Evolutionary conservation across 2,329 filamentous ascomycete species (phyloP).

Genomic region (Penicillium hordei): DNA sequence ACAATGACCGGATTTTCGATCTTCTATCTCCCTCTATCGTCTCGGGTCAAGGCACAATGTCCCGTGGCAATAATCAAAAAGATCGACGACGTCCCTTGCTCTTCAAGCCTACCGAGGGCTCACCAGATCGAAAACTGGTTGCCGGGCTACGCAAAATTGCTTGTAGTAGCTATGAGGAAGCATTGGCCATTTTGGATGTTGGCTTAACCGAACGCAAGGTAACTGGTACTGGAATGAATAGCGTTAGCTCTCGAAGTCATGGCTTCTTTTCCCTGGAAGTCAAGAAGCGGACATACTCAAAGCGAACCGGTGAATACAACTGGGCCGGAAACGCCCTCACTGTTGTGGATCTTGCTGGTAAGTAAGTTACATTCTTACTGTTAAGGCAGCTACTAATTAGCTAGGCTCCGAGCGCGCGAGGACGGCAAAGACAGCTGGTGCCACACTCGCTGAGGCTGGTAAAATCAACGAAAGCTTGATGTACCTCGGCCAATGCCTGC

Average conservation of each 20-base stretch:
- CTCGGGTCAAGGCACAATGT: constrained; percentile 43
- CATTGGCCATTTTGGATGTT: constrained; percentile 84
- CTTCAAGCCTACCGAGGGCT: constrained; percentile 88
- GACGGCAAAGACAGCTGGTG: constrained; percentile 89
- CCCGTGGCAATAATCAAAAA: constrained; percentile 55
- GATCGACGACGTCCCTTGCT: constrained; percentile 77
- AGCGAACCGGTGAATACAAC: constrained; percentile 53
- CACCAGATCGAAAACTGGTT: constrained; percentile 89
- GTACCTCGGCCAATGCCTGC: constrained; percentile 95
- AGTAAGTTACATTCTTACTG: constrained; percentile 15
- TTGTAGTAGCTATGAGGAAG: constrained; percentile 78
- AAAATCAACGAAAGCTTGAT: constrained; percentile 99
- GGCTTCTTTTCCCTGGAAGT: constrained; percentile 96
- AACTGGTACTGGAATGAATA: constrained; percentile 89
- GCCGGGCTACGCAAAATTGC: constrained; percentile 88
- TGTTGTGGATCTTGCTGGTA: constrained; percentile 85
- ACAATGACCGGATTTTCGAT: constrained; percentile 97
- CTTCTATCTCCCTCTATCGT: constrained; percentile 64
- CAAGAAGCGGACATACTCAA: constrained; percentile 67
- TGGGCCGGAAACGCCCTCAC: constrained; percentile 81
- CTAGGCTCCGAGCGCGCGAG: constrained; percentile 80
- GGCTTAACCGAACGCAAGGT: constrained; percentile 84
- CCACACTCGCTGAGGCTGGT: constrained; percentile 89
- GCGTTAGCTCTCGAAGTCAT: constrained; percentile 86
- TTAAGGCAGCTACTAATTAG: constrained; percentile 22